Evolutionary conservation across 2,329 filamentous ascomycete species (phyloP), one percentile per base, ranked within the genome.

Genomic region (Verruconis gallopava): DNA sequence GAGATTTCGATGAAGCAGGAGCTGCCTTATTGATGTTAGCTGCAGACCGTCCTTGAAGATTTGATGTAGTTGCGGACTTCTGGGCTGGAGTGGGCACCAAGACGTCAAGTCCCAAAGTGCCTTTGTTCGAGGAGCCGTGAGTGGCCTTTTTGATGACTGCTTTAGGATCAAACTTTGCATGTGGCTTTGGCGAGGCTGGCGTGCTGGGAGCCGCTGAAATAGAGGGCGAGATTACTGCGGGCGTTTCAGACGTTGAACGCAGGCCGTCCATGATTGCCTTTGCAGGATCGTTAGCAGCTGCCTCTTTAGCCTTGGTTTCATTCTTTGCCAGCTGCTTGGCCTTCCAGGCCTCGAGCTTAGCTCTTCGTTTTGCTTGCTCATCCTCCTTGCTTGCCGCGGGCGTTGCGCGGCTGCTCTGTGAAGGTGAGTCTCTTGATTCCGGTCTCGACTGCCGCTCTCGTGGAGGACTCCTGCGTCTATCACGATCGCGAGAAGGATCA

Each of bases 291-390:
- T 73, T 75, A 32, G 74, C 68, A 41, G 75, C 76, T 30, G 61
- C 35, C 78, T 71, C 52, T 81, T 52, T 40, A 34, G 11, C 51
- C 56, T 84, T 84, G 48, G 73, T 73, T 51, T 80, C 79, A 51
- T 80, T 79, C 55, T 78, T 77, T 49, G 85, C 82, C 4, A 70
- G 69, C 56, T 85, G 80, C 62, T 88, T 89, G 61, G 85, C 82
- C 64, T 94, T 94, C 88, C 86, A 94, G 44, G 84, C 83, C 58
- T 89, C 84, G 20, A 93, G 64, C 56, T 85, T 88, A 20, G 84
- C 84, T 34, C 86, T 69, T 48, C 83, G 71, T 59, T 89, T 83
- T 38, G 80, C 81, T 58, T 88, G 85, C 38, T 85, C 78, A 47
- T 76, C 74, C 52, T 85, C 82, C 22, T 32, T 17, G 13, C 28